Evolutionary conservation across 2,329 filamentous ascomycete genomes (phyloP).

Genomic region (Fusarium concolor): DNA sequence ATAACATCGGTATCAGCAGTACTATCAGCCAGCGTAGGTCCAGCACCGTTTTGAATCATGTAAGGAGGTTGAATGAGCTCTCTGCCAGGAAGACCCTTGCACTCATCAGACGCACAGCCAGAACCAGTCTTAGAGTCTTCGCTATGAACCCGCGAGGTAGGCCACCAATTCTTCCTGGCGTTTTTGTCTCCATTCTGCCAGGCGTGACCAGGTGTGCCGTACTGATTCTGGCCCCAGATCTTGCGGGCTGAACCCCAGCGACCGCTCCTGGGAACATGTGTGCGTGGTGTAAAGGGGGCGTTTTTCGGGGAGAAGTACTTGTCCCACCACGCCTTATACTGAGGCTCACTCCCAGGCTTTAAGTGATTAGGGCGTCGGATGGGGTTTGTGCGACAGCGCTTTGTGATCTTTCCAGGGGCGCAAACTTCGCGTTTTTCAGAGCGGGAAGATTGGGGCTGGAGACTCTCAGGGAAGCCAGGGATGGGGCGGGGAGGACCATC

Average conservation of each 20-base stretch:
- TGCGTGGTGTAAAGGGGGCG: not conserved
- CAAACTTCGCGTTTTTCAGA: not conserved
- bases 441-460: conserved; percentile 32
- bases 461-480: conserved; percentile 42
- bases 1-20: conserved; percentile 44
- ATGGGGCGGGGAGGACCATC: conserved; percentile 45
- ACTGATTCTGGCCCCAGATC: conserved; percentile 30
- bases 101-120: conserved; percentile 37
- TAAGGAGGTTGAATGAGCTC: conserved; percentile 41
- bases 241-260: conserved; percentile 24
- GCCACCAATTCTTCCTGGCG: no score
- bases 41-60: conserved; percentile 45
- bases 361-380: no score
- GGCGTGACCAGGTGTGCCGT: conserved; percentile 2
- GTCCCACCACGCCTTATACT: no score
- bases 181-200: conserved; percentile 37
- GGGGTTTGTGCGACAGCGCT: no score
- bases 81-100: conserved; percentile 43
- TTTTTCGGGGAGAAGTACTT: no score
- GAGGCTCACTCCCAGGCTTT: no score
- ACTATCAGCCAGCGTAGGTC: conserved; percentile 39
- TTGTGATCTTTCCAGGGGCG: not conserved
- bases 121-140: conserved; percentile 27
- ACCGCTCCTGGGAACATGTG: conserved; percentile 2
- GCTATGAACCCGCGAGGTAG: no score